Evolutionary conservation across 1,139 yeast species (phyloP).

Genomic region (Kluyveromyces sp.): DNA sequence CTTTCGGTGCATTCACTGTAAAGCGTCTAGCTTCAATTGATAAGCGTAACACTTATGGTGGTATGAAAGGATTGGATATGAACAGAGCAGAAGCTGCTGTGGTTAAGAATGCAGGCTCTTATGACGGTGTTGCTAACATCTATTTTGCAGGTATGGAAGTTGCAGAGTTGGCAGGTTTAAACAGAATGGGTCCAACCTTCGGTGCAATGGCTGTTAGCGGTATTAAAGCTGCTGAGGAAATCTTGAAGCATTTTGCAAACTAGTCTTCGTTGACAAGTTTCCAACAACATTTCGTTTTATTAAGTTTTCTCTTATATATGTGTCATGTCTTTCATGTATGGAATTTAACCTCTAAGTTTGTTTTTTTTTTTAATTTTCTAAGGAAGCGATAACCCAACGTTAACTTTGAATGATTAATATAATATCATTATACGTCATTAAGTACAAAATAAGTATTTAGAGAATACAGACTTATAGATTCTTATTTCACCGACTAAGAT

Average conservation of each 20-base stretch:
- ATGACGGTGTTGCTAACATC: conserved; percentile 63
- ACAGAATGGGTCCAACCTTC: conserved; percentile 81
- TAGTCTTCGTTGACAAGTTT: no score
- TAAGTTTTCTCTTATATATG: no score
- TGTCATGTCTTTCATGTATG: no score
- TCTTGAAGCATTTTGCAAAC: conserved; percentile 12
- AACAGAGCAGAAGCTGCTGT: conserved; percentile 71
- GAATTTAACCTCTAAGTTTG: no score
- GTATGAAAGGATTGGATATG: conserved; percentile 78
- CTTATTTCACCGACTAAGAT: no score
- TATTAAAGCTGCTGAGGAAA: conserved; percentile 62
- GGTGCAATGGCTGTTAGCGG: conserved; percentile 79
- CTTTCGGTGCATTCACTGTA: conserved; percentile 77
- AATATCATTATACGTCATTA: no score
- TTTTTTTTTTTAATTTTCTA: no score
- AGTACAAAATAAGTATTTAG: no score
- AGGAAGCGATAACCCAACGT: no score
- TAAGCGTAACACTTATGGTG: conserved; percentile 45
- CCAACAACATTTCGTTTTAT: no score
- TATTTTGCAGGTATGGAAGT: conserved; percentile 79
- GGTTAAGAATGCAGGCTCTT: conserved; percentile 52
- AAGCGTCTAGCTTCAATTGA: conserved; percentile 42
- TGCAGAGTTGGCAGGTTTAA: conserved; percentile 68
- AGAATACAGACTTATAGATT: no score
- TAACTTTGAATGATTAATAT: no score